These are phyloP conservation scores for Alternaria solani DNA, from an alignment of 2,329 filamentous ascomycete genomes.

Conservation along the genomic window DNA sequence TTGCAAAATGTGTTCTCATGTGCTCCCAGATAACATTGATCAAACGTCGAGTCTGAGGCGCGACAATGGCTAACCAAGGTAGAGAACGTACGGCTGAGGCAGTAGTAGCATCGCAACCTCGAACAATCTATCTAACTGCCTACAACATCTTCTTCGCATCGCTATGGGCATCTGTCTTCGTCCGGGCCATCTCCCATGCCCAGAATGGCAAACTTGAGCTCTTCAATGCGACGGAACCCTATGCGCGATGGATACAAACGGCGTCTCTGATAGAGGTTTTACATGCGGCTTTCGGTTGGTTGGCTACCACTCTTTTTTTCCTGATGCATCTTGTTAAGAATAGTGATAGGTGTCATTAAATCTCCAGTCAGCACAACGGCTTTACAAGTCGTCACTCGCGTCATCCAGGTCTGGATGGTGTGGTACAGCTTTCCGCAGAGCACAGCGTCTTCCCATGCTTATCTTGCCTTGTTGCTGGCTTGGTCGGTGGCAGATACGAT, in stretches of 20 bases:
- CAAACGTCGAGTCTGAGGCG: not conserved
- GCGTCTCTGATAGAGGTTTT: conserved; percentile 31
- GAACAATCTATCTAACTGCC: conserved; percentile 28
- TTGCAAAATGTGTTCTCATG: conserved; percentile 4
- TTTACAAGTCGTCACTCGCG: conserved; percentile 34
- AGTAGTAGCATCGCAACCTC: conserved; percentile 5
- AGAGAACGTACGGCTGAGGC: not conserved
- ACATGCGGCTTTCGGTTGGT: conserved; percentile 29
- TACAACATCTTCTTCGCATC: conserved; percentile 33
- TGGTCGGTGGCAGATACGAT: conserved; percentile 35
- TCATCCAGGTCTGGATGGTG: conserved; percentile 41
- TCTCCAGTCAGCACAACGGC: conserved; percentile 35
- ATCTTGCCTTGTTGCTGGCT: conserved; percentile 28
- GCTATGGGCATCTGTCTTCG: conserved; percentile 27
- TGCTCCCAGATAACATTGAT: not conserved
- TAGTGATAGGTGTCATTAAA: conserved; percentile 29
- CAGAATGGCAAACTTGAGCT: conserved; percentile 4
- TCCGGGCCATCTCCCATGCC: conserved; percentile 6
- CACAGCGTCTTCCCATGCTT: conserved; percentile 28
- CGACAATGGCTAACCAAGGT: not conserved
- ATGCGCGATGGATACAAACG: conserved; percentile 32
- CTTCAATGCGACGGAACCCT: conserved; percentile 24
- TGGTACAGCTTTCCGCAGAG: conserved; percentile 32
- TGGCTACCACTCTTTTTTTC: not conserved
- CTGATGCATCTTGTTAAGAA: not conserved